Percentiles rank a stretch among this genome's conserved stretches.
Evolutionary conservation across 345 rosid genomes (phyloP).

Genomic region (Melaleuca alternifolia): DNA sequence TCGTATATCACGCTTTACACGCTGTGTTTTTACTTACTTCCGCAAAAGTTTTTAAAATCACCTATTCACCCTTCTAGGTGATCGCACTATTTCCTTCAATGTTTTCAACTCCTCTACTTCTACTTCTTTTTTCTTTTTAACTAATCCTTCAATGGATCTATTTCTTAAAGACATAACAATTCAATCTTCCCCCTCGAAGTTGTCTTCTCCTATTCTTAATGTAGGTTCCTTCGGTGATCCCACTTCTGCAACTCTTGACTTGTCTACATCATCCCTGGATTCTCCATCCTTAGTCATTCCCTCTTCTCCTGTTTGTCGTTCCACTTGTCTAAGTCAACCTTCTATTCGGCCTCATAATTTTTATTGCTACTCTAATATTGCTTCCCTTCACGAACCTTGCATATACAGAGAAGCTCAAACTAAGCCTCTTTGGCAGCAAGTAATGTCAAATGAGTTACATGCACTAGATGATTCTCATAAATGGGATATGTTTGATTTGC

Average conservation of each 20-base stretch:
- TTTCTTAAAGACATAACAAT: too few relatives aligned
- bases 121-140: background rate
- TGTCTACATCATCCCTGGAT: background rate
- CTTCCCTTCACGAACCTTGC: background rate
- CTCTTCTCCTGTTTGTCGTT: background rate
- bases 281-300: background rate
- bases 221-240: background rate
- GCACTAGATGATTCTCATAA: background rate
- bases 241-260: fast-evolving
- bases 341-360: fast-evolving
- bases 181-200: background rate
- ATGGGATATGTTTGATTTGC: fast-evolving
- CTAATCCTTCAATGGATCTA: background rate
- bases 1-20: too few relatives aligned
- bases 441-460: background rate
- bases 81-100: too few relatives aligned
- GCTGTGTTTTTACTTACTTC: too few relatives aligned
- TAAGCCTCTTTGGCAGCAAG: background rate
- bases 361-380: background rate
- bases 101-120: fast-evolving
- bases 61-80: too few relatives aligned
- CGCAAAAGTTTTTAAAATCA: too few relatives aligned
- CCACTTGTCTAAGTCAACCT: background rate
- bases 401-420: background rate
- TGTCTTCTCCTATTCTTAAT: background rate